Percentiles rank a stretch among this genome's conserved stretches.
Evolutionary conservation across 805 yeast species (phyloP).

Genomic region (Cyberlindnera japonica): DNA sequence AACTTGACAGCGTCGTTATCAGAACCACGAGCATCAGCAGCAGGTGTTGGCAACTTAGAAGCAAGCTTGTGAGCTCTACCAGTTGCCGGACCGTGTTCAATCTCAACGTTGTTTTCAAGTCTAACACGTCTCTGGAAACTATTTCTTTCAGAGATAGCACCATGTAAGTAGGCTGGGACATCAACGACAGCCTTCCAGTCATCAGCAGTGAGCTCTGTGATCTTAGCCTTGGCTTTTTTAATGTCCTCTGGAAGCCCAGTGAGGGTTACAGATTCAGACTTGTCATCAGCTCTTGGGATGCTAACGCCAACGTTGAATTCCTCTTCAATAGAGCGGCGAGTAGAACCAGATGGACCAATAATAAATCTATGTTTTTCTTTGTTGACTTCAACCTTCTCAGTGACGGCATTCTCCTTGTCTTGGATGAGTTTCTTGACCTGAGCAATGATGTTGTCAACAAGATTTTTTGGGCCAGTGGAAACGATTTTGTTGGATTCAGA

Average conservation of each 20-base stretch:
- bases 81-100: slow-evolving; percentile 51
- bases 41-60: slow-evolving; percentile 42
- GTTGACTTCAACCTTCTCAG: slow-evolving; percentile 54
- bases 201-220: slow-evolving; percentile 59
- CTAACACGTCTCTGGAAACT: slow-evolving; percentile 53
- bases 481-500: slow-evolving; percentile 55
- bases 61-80: slow-evolving; percentile 50
- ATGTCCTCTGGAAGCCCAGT: slow-evolving; percentile 66
- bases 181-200: slow-evolving; percentile 47
- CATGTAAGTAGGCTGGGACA: slow-evolving; percentile 56
- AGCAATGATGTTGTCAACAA: slow-evolving; percentile 65
- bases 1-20: slow-evolving; percentile 40
- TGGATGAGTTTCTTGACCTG: slow-evolving; percentile 61
- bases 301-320: slow-evolving; percentile 60
- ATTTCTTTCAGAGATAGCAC: slow-evolving; percentile 65
- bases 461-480: slow-evolving; percentile 68
- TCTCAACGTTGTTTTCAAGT: slow-evolving; percentile 50
- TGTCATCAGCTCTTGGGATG: slow-evolving; percentile 58
- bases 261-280: slow-evolving; percentile 49
- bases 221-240: slow-evolving; percentile 57
- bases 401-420: slow-evolving; percentile 56
- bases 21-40: slow-evolving; percentile 42
- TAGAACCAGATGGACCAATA: slow-evolving; percentile 78
- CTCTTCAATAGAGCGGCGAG: slow-evolving; percentile 67
- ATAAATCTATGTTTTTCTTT: slow-evolving; percentile 70